Conservation (phyloP, 2,329 filamentous ascomycete genomes). For the Botrytis medusae region DNA sequence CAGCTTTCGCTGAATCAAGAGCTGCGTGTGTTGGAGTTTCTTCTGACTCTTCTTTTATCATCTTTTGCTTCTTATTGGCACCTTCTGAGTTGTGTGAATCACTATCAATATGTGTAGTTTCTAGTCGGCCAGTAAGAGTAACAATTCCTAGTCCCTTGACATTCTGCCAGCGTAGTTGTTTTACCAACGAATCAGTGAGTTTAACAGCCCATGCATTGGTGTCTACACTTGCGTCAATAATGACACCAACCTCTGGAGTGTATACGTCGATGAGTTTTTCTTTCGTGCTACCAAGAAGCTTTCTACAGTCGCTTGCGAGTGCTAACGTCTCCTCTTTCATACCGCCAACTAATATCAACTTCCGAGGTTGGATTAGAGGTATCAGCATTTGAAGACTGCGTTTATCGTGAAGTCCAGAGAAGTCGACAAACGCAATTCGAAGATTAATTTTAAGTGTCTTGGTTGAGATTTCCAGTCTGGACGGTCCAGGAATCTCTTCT, state of each 20-base stretch:
- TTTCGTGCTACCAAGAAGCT: constrained; percentile 53
- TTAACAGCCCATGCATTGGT: constrained; percentile 97
- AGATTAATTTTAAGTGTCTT: constrained; percentile 68
- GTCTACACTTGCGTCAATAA: constrained; percentile 89
- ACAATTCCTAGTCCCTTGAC: constrained; percentile 88
- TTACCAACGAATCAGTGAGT: constrained; percentile 79
- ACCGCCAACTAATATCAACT: constrained; percentile 89
- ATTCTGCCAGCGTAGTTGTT: constrained; percentile 90
- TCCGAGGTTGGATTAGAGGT: constrained; percentile 88
- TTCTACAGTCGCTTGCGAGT: constrained; percentile 77
- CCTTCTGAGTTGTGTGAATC: constrained; percentile 41
- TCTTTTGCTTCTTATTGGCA: constrained; percentile 47
- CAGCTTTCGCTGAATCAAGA: constrained; percentile 25
- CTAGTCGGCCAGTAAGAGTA: constrained; percentile 77
- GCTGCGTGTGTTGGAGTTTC: constrained; percentile 32
- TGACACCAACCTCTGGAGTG: constrained; percentile 71
- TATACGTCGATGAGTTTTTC: constrained; percentile 68
- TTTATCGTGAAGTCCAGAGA: constrained; percentile 88
- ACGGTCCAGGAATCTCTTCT: constrained; percentile 61
- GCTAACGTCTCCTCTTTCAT: constrained; percentile 73
- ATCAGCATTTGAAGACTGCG: constrained; percentile 93
- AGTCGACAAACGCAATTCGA: constrained; percentile 85
- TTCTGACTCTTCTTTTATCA: constrained; percentile 47
- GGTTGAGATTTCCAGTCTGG: constrained; percentile 67
- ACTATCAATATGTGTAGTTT: constrained; percentile 49